Conservation (phyloP, 768 basidiomycete species). For the Boletus bicolor region DNA sequence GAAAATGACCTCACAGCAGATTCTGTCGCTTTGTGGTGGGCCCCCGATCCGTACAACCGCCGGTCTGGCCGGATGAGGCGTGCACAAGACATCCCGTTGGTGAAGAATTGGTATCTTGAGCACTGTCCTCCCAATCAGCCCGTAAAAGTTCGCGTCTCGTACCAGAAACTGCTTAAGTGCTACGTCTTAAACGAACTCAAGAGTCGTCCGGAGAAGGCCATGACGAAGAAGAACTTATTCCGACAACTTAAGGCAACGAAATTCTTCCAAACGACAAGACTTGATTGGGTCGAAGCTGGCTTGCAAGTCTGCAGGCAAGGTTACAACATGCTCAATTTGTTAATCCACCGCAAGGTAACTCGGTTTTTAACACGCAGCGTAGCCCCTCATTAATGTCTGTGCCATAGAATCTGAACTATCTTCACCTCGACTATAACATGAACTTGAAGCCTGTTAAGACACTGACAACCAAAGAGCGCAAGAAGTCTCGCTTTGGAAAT, state of each 20-base stretch:
- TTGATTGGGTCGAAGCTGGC: conserved; percentile 99
- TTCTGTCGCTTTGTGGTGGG: conserved; percentile 98
- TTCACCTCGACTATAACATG: conserved; percentile 98
- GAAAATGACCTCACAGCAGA: conserved; percentile 94
- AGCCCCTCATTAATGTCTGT: background rate
- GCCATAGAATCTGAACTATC: conserved; percentile 79
- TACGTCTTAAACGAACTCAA: conserved; percentile 94
- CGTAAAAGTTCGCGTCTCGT: conserved; percentile 98
- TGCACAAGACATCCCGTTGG: conserved; percentile 92
- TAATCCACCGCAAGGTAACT: conserved; percentile 93
- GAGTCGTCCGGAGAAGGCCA: conserved; percentile 87
- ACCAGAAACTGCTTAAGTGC: conserved; percentile 96
- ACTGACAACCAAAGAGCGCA: conserved; percentile 97
- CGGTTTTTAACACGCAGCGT: background rate
- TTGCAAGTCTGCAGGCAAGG: conserved; percentile 98
- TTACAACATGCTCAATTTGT: conserved; percentile 98
- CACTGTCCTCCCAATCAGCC: conserved; percentile 96
- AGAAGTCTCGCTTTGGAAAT: conserved; percentile 99
- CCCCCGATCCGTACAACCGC: conserved; percentile 91
- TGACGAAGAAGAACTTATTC: conserved; percentile 98
- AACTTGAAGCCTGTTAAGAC: conserved; percentile 98
- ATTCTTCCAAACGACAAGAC: conserved; percentile 97
- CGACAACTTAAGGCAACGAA: conserved; percentile 96
- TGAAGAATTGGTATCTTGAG: conserved; percentile 98
- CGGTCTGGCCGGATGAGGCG: conserved; percentile 90